A percentile compares a stretch with the other conserved stretches of the same genome.
These are phyloP conservation scores for Lipomyces japonicus DNA, from an alignment of 805 yeast species.

Conservation along the genomic window DNA sequence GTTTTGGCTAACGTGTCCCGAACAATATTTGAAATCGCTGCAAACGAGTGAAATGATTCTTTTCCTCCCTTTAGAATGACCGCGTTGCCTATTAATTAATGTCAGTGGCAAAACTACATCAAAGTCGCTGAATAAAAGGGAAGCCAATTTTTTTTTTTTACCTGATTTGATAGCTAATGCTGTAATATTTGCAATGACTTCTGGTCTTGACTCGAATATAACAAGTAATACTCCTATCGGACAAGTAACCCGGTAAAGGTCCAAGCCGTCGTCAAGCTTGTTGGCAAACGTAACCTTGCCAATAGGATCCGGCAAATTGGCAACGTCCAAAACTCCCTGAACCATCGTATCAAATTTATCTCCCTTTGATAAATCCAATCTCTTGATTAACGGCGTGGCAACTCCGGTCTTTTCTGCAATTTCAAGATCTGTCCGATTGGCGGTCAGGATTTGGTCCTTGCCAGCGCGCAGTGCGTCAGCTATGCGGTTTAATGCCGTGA, in stretches of 20 bases:
- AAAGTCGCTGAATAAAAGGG: too few relatives aligned
- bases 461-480: conserved; percentile 61
- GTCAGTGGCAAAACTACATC: not conserved
- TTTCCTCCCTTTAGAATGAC: conserved; percentile 98
- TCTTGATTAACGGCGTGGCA: conserved; percentile 59
- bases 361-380: conserved; percentile 75
- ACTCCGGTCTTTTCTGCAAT: conserved; percentile 44
- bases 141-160: conserved; percentile 34
- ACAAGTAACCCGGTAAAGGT: conserved; percentile 75
- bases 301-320: conserved; percentile 82
- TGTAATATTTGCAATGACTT: conserved; percentile 95
- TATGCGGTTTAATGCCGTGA: conserved; percentile 65
- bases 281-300: conserved; percentile 83
- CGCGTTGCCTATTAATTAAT: conserved; percentile 46
- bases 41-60: conserved; percentile 81
- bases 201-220: conserved; percentile 95
- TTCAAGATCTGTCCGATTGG: conserved; percentile 72
- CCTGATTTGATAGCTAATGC: conserved; percentile 95
- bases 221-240: conserved; percentile 93
- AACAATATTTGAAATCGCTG: conserved; percentile 71
- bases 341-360: conserved; percentile 92
- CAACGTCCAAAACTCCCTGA: conserved; percentile 90
- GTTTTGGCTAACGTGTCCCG: conserved; percentile 58
- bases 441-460: conserved; percentile 61
- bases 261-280: conserved; percentile 84